A percentile compares a stretch with the other conserved stretches of the same genome.
Evolutionary conservation across 495 filamentous ascomycete genomes (phyloP).

Genomic region (Penicillium fimorum): DNA sequence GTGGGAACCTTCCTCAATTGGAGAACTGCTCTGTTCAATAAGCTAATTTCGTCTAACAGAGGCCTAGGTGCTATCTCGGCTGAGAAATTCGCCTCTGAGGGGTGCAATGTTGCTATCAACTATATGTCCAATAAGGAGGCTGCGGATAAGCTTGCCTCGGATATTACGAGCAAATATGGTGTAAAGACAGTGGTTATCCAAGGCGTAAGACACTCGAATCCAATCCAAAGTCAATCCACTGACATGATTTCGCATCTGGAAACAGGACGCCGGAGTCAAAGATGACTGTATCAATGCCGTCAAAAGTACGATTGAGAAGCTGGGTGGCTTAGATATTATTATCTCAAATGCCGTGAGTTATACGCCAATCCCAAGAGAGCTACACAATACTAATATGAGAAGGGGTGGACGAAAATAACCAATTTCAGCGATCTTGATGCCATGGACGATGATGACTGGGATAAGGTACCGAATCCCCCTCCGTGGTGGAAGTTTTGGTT

Average conservation of each 20-base stretch:
- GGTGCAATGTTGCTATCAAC: constrained; percentile 69
- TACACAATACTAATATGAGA: background rate
- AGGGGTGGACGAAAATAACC: constrained; percentile 69
- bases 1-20: constrained; percentile 33
- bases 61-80: constrained; percentile 64
- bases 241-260: background rate
- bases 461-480: constrained; percentile 48
- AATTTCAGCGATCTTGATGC: constrained; percentile 62
- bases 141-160: constrained; percentile 54
- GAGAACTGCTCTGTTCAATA: background rate
- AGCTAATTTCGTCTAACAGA: constrained; percentile 31
- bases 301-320: constrained; percentile 51
- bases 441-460: constrained; percentile 66
- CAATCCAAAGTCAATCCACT: background rate
- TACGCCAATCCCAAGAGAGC: background rate
- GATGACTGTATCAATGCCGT: constrained; percentile 55
- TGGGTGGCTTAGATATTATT: constrained; percentile 69
- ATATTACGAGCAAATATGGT: constrained; percentile 49
- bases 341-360: constrained; percentile 66
- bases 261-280: constrained; percentile 58
- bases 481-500: background rate
- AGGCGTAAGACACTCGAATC: constrained; percentile 42
- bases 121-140: constrained; percentile 54
- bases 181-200: constrained; percentile 58
- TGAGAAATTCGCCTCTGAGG: constrained; percentile 64